Base-by-base conservation (phyloP, 345 rosid genomes). In the Jatropha curcas region DNA sequence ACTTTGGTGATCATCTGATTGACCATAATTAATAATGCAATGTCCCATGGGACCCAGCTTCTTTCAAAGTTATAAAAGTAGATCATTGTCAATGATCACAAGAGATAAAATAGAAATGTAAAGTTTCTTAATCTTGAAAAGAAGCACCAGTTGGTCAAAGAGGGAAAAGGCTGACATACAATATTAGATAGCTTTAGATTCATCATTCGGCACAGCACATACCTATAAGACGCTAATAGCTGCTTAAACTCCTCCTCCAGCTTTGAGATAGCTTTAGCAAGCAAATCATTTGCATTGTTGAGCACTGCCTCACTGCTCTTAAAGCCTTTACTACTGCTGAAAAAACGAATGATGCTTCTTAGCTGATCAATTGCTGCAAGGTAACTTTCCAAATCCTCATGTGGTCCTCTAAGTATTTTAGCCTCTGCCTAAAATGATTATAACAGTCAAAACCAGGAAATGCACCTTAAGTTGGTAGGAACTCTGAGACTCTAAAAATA, bases 191-290 rank as follows among this genome's bases (percentile, higher is more conserved):
- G 68, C 28, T 17, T 9, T 31, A 41, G 51, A 70, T 48, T 51
- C 59, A 68, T n/a, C 34, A 16, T 12, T 13, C 56, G 58, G 59
- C 20, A 65, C 46, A 80, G 30, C 39, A 75, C 75, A 76, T 76
- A 92, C 99, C 99, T 95, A 86, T 91, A 89, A 66, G 94, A 86
- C 70, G 81, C 71, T 75, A 95, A 78, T 25, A 89, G 88, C 73
- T 88, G 96, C 84, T 84, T 89, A 80, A 92, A 95, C 88, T 95
- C 99, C 9, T 95, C 99, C 65, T 92, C 98, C 55, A 92, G 89
- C 84, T 92, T 92, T 34, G 96, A 86, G 80, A 92, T 90, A 71
- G 99, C 97, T 84, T 89, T 95, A 33, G 87, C 84, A 84, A 92
- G 98, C 79, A 95, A 86, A 75, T 62, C 83, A 81, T 86, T 91